Conservation (phyloP, 495 filamentous ascomycete genomes). For the Neurospora sp. region DNA sequence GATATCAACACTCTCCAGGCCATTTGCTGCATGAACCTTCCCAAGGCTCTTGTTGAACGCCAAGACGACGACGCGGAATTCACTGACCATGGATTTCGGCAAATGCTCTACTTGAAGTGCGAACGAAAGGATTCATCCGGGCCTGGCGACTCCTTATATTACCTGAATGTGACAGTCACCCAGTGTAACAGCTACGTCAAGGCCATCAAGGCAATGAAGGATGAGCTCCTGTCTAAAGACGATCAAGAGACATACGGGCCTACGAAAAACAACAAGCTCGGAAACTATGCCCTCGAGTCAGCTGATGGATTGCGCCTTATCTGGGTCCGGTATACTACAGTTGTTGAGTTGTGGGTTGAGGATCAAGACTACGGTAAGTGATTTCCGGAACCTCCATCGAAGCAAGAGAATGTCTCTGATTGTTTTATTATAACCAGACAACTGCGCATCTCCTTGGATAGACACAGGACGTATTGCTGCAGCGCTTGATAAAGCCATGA, state of each 20-base stretch:
- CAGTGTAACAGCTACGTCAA: neutral
- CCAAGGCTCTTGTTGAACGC: neutral
- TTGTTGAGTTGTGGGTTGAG: neutral
- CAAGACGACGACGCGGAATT: accelerated
- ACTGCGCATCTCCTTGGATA: neutral
- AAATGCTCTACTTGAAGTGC: neutral
- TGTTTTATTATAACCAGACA: neutral
- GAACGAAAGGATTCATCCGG: accelerated
- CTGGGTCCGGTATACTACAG: neutral
- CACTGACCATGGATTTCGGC: neutral
- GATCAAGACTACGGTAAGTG: neutral
- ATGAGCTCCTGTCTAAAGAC: neutral
- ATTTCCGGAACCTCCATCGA: neutral
- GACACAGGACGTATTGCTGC: neutral
- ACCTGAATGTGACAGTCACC: neutral
- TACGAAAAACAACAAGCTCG: neutral
- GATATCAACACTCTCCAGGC: neutral
- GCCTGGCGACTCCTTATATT: neutral
- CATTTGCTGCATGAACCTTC: neutral
- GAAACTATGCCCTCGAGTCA: neutral
- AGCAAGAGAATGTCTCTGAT: neutral
- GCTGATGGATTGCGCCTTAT: neutral
- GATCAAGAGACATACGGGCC: neutral
- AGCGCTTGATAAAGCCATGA: neutral
- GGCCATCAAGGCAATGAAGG: neutral